A percentile compares a stretch with the other conserved stretches of the same genome.
phyloP scores from a whole-genome alignment of 352 stramenopile species.

The Phytophthora lateralis region DNA sequence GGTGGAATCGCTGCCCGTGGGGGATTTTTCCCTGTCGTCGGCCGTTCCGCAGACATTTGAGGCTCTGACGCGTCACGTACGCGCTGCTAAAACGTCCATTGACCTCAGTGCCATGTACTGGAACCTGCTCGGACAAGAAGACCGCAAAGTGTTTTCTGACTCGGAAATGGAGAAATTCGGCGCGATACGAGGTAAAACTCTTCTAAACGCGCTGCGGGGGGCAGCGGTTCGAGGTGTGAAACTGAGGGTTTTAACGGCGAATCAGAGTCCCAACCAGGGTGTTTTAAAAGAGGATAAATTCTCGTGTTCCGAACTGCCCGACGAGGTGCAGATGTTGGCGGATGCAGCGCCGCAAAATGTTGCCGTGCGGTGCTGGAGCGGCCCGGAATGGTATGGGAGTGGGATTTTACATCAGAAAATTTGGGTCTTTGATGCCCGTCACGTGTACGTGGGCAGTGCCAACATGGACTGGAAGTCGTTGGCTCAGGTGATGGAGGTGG shows the following conservation, averaged over 20 bases:
- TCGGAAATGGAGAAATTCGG: constrained; percentile 66
- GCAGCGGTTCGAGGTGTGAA: constrained; percentile 56
- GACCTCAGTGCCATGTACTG: constrained; percentile 89
- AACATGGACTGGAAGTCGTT: constrained; percentile 91
- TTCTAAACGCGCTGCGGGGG: constrained; percentile 59
- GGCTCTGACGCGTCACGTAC: constrained; percentile 47
- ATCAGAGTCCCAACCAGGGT: constrained; percentile 4
- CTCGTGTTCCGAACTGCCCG: constrained; percentile 50
- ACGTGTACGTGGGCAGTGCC: constrained; percentile 79
- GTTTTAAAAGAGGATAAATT: constrained; percentile 28
- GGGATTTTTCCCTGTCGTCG: constrained; percentile 56
- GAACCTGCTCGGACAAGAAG: constrained; percentile 69
- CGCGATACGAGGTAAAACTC: constrained; percentile 51
- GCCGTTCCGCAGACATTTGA: constrained; percentile 51
- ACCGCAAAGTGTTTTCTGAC: constrained; percentile 56
- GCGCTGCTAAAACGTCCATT: constrained; percentile 50
- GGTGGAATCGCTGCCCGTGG: constrained; percentile 73
- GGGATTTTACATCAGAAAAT: constrained; percentile 88
- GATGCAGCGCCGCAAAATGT: constrained; percentile 40
- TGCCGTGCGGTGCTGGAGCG: constrained; percentile 65
- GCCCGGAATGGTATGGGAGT: constrained; percentile 69
- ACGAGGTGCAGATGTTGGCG: constrained; percentile 59
- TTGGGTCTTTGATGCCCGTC: constrained; percentile 67
- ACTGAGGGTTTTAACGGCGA: constrained; percentile 61
- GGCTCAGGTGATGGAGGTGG: constrained; percentile 86